phyloP scores from a whole-genome alignment of 2,329 filamentous ascomycete species.

The Diaporthe citri region DNA sequence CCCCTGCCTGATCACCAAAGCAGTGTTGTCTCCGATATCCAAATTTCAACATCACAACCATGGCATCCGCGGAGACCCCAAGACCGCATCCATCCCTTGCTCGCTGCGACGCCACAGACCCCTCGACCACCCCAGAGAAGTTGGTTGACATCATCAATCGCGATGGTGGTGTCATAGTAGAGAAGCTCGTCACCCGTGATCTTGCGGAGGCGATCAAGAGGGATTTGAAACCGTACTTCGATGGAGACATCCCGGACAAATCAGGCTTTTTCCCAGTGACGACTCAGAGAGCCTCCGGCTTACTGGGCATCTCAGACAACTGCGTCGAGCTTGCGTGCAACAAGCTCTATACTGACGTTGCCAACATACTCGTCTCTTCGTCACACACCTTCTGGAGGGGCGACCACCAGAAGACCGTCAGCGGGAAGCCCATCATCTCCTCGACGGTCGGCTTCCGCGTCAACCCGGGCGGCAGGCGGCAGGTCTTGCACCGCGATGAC shows the following conservation, averaged over 20 bases:
- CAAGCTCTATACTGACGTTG: slow-evolving; percentile 13
- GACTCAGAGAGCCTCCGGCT: not conserved
- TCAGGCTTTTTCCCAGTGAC: slow-evolving; percentile 1
- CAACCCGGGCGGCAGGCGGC: not conserved
- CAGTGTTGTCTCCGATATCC: not conserved
- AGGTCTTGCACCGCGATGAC: slow-evolving; percentile 11
- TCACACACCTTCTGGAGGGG: slow-evolving; percentile 8
- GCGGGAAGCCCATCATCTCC: slow-evolving; percentile 23
- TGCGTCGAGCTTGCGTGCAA: slow-evolving; percentile 13
- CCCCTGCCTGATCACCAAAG: no score
- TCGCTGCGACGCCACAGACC: slow-evolving; percentile 7
- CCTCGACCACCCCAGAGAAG: not conserved
- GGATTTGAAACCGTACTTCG: slow-evolving; percentile 3
- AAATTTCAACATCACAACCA: not conserved
- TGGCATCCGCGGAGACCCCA: not conserved
- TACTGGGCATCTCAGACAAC: slow-evolving; percentile 9
- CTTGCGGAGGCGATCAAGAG: not conserved
- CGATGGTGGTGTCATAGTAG: slow-evolving; percentile 15
- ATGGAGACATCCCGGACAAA: slow-evolving; percentile 3
- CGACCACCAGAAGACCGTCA: slow-evolving; percentile 8
- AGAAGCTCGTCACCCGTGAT: slow-evolving; percentile 15
- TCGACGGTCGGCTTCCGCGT: not conserved
- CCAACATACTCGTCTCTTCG: slow-evolving; percentile 5
- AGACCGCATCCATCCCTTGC: not conserved
- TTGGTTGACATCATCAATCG: slow-evolving; percentile 2